Conservation (phyloP, 2,329 filamentous ascomycete genomes). For the Chaetomium globosum region DNA sequence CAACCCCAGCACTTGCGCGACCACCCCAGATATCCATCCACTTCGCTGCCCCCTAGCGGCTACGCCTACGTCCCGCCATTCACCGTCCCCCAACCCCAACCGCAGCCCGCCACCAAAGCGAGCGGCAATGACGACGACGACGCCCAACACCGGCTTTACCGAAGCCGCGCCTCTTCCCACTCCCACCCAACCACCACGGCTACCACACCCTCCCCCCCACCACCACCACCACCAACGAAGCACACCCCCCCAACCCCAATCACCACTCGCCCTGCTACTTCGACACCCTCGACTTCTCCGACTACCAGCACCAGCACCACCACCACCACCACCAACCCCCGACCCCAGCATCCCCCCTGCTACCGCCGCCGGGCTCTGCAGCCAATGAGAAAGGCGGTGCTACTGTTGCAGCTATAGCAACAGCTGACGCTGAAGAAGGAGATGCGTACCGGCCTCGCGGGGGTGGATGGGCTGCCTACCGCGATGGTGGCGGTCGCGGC, state of each 20-base stretch:
- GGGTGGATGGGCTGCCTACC: too few relatives aligned
- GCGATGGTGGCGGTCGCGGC: too few relatives aligned
- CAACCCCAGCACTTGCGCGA: too few relatives aligned
- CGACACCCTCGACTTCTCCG: constrained; percentile 15
- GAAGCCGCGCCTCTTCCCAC: neutral
- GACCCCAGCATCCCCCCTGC: too few relatives aligned
- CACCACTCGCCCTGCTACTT: neutral
- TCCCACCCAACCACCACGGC: neutral
- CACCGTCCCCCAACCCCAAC: neutral
- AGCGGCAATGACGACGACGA: neutral
- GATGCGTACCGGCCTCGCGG: neutral
- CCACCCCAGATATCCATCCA: neutral
- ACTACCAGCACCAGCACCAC: neutral
- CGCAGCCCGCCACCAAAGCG: neutral
- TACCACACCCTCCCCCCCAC: constrained; percentile 11
- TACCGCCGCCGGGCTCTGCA: too few relatives aligned
- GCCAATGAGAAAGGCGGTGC: too few relatives aligned
- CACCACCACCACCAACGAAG: neutral
- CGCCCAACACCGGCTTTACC: neutral
- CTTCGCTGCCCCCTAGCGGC: neutral
- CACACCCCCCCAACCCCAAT: too few relatives aligned
- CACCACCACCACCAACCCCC: neutral
- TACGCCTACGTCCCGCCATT: neutral
- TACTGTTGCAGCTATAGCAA: too few relatives aligned
- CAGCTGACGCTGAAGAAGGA: too few relatives aligned